Conservation (phyloP, 257 asterid genomes). For the Primulina tabacum region DNA sequence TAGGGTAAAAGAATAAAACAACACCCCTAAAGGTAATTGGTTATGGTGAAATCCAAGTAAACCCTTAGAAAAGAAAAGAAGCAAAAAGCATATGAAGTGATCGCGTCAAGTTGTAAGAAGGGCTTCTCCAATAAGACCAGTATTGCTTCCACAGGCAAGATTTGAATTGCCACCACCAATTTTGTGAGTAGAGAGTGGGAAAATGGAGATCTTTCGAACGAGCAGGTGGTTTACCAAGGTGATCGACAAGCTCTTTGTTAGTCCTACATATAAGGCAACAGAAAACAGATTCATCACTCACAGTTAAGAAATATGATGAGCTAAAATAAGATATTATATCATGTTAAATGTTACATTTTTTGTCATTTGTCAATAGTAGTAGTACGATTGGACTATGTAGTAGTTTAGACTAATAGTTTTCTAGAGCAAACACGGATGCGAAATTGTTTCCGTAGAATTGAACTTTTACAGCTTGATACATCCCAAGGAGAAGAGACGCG, state of each 20-base stretch:
- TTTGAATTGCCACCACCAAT: too few species aligned
- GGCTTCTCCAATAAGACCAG: slow-evolving; percentile 72
- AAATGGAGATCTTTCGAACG: slow-evolving; percentile 47
- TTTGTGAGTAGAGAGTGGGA: slow-evolving; percentile 42
- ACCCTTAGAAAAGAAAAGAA: slow-evolving; percentile 35
- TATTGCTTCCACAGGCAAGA: slow-evolving; percentile 62
- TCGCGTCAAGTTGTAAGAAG: slow-evolving; percentile 56
- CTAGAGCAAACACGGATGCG: too few species aligned
- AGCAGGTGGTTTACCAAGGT: slow-evolving; percentile 35
- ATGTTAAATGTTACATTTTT: too few species aligned
- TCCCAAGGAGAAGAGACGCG: too few species aligned
- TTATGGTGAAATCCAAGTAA: slow-evolving; percentile 42
- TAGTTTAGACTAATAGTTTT: too few species aligned
- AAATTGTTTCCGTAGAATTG: too few species aligned
- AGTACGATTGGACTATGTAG: too few species aligned
- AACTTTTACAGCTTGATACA: too few species aligned
- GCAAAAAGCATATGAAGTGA: slow-evolving; percentile 35
- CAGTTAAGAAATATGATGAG: too few species aligned
- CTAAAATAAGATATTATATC: too few species aligned
- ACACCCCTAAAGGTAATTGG: slow-evolving; percentile 48
- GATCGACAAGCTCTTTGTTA: slow-evolving; percentile 38
- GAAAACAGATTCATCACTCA: too few species aligned
- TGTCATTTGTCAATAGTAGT: too few species aligned
- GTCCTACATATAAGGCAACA: slow-evolving; percentile 45
- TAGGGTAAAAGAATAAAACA: slow-evolving; percentile 37